These are phyloP conservation scores for Trichoderma cornu-damae DNA, from an alignment of 2,329 filamentous ascomycete genomes.

Conservation along the genomic window DNA sequence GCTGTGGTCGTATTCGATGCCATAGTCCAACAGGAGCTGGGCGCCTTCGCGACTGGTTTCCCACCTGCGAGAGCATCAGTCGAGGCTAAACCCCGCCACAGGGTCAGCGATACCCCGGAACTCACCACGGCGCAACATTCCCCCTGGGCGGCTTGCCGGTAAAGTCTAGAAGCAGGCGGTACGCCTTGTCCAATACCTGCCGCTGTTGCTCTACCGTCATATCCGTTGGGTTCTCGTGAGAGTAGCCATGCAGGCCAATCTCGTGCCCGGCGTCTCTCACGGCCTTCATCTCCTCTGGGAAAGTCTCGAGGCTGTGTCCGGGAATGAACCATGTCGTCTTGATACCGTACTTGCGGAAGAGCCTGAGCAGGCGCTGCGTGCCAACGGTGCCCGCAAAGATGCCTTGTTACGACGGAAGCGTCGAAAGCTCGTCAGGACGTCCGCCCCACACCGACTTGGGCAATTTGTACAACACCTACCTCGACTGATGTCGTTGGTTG, in stretches of 20 bases:
- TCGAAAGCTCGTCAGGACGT: neutral
- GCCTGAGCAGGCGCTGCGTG: constrained; percentile 58
- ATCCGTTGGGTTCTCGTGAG: constrained; percentile 65
- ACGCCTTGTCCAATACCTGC: constrained; percentile 70
- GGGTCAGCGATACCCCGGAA: neutral
- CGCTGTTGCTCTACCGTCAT: constrained; percentile 72
- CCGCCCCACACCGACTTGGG: neutral
- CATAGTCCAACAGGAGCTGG: constrained; percentile 40
- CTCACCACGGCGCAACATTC: constrained; percentile 39
- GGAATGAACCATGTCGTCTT: constrained; percentile 42
- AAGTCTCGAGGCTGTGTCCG: constrained; percentile 45
- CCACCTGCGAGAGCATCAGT: constrained; percentile 40
- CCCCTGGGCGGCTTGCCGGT: constrained; percentile 57
- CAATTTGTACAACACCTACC: neutral
- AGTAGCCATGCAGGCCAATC: constrained; percentile 61
- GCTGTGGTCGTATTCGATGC: constrained; percentile 64
- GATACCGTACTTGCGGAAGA: neutral
- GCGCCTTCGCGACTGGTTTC: constrained; percentile 52
- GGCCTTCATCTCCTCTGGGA: constrained; percentile 42
- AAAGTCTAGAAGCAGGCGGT: constrained; percentile 64
- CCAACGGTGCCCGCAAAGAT: constrained; percentile 66
- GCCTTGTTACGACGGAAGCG: constrained; percentile 32
- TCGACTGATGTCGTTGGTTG: neutral
- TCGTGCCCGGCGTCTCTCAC: constrained; percentile 35
- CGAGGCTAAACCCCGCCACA: neutral